These are phyloP conservation scores for Mortierella sp. DNA, from an alignment of 371 early-diverging fungal genomes.

Conservation along the genomic window DNA sequence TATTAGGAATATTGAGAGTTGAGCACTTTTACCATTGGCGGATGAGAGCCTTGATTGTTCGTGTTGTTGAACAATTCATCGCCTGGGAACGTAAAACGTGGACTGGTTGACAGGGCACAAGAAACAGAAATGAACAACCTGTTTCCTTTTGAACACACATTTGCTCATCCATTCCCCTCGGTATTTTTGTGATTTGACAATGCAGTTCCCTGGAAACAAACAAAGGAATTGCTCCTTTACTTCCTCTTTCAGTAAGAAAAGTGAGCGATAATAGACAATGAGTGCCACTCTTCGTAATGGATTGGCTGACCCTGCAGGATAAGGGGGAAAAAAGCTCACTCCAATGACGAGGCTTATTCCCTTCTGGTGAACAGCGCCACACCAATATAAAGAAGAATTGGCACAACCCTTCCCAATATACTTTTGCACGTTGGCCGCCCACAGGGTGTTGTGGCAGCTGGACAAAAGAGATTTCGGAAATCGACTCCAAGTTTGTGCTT, in stretches of 20 bases:
- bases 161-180: not conserved
- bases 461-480: not conserved
- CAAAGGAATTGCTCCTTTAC: not conserved
- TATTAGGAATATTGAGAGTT: not conserved
- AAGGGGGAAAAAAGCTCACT: not conserved
- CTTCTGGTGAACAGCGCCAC: not conserved
- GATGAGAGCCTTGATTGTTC: not conserved
- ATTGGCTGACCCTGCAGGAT: not conserved
- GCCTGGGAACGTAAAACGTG: conserved; percentile 7
- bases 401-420: not conserved
- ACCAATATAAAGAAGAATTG: not conserved
- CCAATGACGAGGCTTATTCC: not conserved
- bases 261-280: too few relatives aligned
- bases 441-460: not conserved
- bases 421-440: not conserved
- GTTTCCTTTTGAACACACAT: not conserved
- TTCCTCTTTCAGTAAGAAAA: not conserved
- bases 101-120: conserved; percentile 7
- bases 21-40: not conserved
- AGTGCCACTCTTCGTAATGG: not conserved
- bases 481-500: too few relatives aligned
- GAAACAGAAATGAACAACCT: not conserved
- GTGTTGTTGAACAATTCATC: conserved; percentile 1
- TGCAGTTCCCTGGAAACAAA: not conserved
- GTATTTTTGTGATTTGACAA: not conserved